These are phyloP conservation scores for Serendipita sp. DNA, from an alignment of 768 basidiomycete species.

Conservation along the genomic window DNA sequence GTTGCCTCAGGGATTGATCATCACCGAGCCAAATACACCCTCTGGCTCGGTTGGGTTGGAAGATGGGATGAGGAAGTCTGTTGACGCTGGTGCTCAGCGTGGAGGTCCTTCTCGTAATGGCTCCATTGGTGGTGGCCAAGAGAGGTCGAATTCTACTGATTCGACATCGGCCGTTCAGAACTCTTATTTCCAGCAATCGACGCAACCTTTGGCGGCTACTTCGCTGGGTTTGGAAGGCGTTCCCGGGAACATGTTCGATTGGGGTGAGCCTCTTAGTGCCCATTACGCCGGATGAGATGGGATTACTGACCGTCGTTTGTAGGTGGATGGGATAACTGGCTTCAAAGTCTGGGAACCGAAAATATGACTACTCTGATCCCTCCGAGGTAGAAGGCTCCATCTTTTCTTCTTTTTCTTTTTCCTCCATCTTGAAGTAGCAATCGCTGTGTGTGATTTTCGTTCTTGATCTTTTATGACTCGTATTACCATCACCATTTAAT, in stretches of 20 bases:
- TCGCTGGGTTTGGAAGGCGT: conserved; percentile 40
- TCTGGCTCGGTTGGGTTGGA: neutral
- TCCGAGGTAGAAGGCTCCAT: too few species aligned
- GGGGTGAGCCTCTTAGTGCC: conserved; percentile 38
- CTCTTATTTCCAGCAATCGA: neutral
- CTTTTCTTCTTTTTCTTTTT: too few species aligned
- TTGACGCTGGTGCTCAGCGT: too few species aligned
- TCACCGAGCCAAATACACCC: neutral
- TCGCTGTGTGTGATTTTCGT: too few species aligned
- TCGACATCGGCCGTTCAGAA: neutral
- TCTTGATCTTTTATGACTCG: too few species aligned
- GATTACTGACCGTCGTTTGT: neutral
- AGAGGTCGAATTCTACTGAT: neutral
- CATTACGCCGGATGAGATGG: neutral
- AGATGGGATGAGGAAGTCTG: neutral
- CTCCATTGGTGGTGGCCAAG: neutral
- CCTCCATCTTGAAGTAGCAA: too few species aligned
- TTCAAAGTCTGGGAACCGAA: neutral
- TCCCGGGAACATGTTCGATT: conserved; percentile 75
- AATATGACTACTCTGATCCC: too few species aligned
- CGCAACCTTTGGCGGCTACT: neutral
- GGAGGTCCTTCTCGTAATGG: neutral
- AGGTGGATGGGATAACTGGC: neutral
- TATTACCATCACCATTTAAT: too few species aligned
- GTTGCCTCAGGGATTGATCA: neutral